These are phyloP conservation scores for Tuctoria greenei DNA, from an alignment of 176 grass and related monocot species.

Conservation along the genomic window DNA sequence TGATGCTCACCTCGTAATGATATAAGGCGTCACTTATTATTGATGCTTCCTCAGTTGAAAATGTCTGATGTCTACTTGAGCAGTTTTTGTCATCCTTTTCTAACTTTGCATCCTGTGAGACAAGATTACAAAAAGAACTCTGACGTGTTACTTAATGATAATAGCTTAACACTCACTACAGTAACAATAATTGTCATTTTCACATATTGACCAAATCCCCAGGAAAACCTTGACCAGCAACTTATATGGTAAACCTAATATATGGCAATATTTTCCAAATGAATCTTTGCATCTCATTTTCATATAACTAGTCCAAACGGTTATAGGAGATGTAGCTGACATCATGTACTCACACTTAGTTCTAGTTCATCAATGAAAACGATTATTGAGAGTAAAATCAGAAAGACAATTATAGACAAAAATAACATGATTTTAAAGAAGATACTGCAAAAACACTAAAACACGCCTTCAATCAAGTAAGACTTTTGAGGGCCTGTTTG, in stretches of 20 bases:
- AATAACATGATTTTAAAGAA: conserved; percentile 27
- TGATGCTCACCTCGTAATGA: conserved; percentile 77
- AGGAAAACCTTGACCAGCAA: background rate
- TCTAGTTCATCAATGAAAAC: background rate
- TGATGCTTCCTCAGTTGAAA: conserved; percentile 82
- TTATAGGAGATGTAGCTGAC: background rate
- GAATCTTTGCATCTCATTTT: background rate
- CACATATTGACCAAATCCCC: background rate
- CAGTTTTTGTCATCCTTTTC: conserved; percentile 51
- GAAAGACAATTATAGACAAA: background rate
- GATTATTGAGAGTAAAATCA: background rate
- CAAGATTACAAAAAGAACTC: conserved; percentile 27
- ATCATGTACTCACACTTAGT: background rate
- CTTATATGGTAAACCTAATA: conserved; percentile 7
- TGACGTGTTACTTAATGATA: conserved; percentile 15
- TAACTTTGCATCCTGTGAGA: conserved; percentile 60
- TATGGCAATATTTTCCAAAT: background rate
- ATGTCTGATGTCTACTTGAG: conserved; percentile 51
- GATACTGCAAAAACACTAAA: background rate
- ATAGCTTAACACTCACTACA: background rate
- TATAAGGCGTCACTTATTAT: conserved; percentile 80
- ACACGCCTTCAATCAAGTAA: conserved; percentile 15
- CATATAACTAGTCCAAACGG: too few relatives aligned
- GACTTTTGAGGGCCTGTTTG: background rate
- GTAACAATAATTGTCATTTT: background rate